Conservation (phyloP, 2,329 filamentous ascomycete genomes). For the Clarireedia monteithiana region DNA sequence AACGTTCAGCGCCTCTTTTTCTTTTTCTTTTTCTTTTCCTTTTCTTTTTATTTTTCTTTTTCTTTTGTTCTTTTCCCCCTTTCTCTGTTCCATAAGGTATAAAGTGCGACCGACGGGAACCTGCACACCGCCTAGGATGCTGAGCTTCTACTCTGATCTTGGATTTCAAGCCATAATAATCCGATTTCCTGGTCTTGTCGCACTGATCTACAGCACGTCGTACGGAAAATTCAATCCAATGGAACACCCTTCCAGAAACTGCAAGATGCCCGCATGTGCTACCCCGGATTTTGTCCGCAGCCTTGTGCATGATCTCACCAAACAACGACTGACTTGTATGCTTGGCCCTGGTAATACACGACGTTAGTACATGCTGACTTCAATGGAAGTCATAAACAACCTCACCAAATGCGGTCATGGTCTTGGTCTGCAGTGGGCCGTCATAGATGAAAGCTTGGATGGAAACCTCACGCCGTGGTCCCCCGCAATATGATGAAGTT, state of each 20-base stretch:
- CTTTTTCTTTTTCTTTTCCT: neutral
- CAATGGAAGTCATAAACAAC: too few relatives aligned
- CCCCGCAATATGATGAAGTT: neutral
- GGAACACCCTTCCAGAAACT: conserved; percentile 13
- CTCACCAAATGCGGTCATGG: neutral
- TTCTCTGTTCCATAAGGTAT: conserved; percentile 1
- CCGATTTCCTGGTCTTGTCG: conserved; percentile 3
- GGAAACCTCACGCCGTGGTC: neutral
- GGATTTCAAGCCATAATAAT: neutral
- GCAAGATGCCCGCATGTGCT: conserved; percentile 8
- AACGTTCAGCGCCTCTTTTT: neutral
- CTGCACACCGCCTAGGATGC: conserved; percentile 10
- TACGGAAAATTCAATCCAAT: neutral
- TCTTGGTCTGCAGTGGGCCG: conserved; percentile 6
- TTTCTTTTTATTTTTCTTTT: neutral
- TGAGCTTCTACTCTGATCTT: neutral
- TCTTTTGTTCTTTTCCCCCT: neutral
- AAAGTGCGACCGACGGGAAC: conserved; percentile 9
- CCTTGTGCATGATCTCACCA: conserved; percentile 14
- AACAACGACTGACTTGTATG: conserved; percentile 7
- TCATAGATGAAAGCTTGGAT: conserved; percentile 6
- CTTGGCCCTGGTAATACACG: neutral
- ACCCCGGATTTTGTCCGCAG: conserved; percentile 13
- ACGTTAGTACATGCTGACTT: neutral
- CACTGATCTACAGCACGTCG: conserved; percentile 5